phyloP scores from a whole-genome alignment of 495 filamentous ascomycete species.

The Aspergillus affinis region DNA sequence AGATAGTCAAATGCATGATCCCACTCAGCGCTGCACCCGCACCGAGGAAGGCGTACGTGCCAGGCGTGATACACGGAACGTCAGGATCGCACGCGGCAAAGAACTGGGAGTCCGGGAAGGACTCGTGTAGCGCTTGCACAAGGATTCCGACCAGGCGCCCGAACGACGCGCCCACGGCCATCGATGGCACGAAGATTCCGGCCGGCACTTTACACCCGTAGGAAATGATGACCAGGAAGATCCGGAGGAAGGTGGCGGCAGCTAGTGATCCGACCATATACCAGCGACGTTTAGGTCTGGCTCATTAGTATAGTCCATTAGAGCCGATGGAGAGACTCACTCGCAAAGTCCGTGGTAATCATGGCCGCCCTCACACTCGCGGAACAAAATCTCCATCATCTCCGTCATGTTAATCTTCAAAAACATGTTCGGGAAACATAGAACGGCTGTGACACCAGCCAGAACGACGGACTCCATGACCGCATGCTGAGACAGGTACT shows the following conservation, averaged over 20 bases:
- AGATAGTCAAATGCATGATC: constrained; percentile 97
- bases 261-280: constrained; percentile 76
- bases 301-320: constrained; percentile 23
- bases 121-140: constrained; percentile 85
- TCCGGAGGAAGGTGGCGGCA: constrained; percentile 77
- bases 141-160: constrained; percentile 92
- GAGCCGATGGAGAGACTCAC: constrained; percentile 32
- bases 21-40: constrained; percentile 94
- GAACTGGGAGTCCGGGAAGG: constrained; percentile 76
- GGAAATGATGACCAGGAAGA: constrained; percentile 88
- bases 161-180: constrained; percentile 95
- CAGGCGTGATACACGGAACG: constrained; percentile 94
- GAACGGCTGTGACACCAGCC: constrained; percentile 77
- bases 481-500: constrained; percentile 81
- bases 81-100: constrained; percentile 88
- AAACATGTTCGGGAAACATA: constrained; percentile 97
- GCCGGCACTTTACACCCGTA: constrained; percentile 98
- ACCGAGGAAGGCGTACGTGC: constrained; percentile 93
- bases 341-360: constrained; percentile 94
- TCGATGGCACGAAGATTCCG: constrained; percentile 95
- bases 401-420: constrained; percentile 98
- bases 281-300: constrained; percentile 63
- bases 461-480: constrained; percentile 85
- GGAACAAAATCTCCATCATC: constrained; percentile 97
- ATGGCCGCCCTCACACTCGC: constrained; percentile 89